Evolutionary conservation across 106 monocot species (phyloP).

Genomic region (Dendrobium huoshanense): DNA sequence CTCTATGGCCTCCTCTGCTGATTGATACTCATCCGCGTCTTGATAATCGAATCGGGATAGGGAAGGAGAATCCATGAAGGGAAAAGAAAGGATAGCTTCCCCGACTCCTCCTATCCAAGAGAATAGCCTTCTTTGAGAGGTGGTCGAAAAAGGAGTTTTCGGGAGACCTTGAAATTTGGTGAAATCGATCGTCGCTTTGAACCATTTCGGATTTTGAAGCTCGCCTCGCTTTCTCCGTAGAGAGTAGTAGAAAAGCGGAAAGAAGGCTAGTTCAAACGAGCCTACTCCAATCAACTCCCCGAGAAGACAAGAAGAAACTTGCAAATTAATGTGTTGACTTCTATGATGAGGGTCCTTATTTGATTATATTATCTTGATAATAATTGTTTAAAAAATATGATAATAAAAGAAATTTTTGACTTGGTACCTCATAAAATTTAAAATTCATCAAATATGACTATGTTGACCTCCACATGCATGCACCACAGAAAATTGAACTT

Average conservation of each 20-base stretch:
- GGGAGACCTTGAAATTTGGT: neutral
- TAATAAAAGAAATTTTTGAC: no score
- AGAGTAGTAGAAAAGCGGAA: neutral
- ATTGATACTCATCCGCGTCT: neutral
- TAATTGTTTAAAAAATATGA: no score
- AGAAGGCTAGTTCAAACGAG: neutral
- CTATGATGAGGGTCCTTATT: no score
- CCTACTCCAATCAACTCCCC: neutral
- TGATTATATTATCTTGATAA: no score
- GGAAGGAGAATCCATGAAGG: neutral
- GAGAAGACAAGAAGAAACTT: neutral
- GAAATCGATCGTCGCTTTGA: slow-evolving; percentile 5
- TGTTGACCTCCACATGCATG: no score
- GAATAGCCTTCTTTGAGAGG: neutral
- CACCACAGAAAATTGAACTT: no score
- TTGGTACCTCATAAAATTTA: no score
- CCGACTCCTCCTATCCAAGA: neutral
- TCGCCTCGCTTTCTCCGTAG: neutral
- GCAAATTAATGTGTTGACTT: neutral
- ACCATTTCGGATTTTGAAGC: neutral
- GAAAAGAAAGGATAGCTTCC: neutral
- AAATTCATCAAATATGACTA: no score
- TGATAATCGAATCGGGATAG: neutral
- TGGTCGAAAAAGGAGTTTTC: neutral
- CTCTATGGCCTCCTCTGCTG: slow-evolving; percentile 3